Base-by-base conservation (phyloP, 164 flowering plant genomes). In the Liriodendron chinense region DNA sequence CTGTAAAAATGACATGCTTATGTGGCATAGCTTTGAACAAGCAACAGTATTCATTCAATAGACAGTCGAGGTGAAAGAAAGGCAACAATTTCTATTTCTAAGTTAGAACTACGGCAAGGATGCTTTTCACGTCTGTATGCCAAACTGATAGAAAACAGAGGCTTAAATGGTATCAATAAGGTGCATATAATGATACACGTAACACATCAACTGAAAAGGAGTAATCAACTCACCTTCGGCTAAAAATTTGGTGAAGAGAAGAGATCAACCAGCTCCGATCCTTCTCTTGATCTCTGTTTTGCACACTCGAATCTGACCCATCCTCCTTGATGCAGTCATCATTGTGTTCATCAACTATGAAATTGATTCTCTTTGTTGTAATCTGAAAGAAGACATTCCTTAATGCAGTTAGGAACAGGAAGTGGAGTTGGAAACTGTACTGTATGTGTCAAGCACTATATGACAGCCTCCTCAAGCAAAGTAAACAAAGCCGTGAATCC, bases 211-310 rank as follows among this genome's bases (percentile, higher is more conserved):
- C 28, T 67, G 47, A 67, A 65, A 65, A 25, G 26, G 26, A 34
- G 24, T 20, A 69, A 69, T n/a, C 16, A 47, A n/a, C 53, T 69
- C 71, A 96, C 99, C 99, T 91, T 83, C 98, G 85, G 82, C 98
- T 96, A 80, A 85, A 91, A 63, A 96, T 89, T 80, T 92, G 98
- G 86, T 93, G 99, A 80, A 96, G 92, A 14, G 97, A 89, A 61
- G 95, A 85, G 78, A 93, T 86, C 85, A 83, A 79, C 99, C 99
- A 96, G 85, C 92, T 88, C 24, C 83, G 84, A 78, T 89, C 90
- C 84, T 89, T 92, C 76, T 88, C 92, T 72, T 86, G 83, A 72
- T 84, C 81, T 65, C 74, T 83, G n/a, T 68, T 72, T 72, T 82
- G 80, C 61, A 83, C 68, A 68, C 70, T 80, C 61, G 80, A 62